Base-by-base conservation (phyloP, 2,329 filamentous ascomycete species). In the Trichoderma harzianum region DNA sequence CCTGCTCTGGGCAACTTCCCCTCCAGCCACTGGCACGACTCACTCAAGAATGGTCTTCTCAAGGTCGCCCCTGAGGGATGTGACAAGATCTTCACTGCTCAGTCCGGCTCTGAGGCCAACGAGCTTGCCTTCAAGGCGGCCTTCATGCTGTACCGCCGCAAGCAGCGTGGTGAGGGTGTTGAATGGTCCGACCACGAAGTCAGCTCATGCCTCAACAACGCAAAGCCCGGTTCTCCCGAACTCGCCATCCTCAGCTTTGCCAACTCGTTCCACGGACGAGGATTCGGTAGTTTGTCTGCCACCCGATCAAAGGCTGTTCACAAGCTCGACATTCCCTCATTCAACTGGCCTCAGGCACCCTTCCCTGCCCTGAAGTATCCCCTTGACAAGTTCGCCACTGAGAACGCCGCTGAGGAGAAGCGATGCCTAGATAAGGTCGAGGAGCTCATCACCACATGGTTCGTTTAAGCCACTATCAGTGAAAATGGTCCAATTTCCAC, bases 271-370 rank as follows among this genome's bases (percentile, higher is more conserved):
- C 93, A 95, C 82, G 93, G 93, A 73, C 92, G 93, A 77, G 88
- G 94, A 61, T 95, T 95, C 79, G 93, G 92, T 76, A 90, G 87
- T 74, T 85, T 95, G 69, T 93, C 91, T 72, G 94, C 92, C 74
- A 95, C 93, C 36, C 91, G 93, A 79, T 92, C 89, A 81, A 95
- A 95, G 85, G 87, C 93, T 69, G 93, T 95, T 76, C 93, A 95
- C 86, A 95, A 95, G 83, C 86, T 95, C 76, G 93, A 95, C 79
- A 95, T 95, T 75, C 93, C 93, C n/a, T 91, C 92, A 73, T 95
- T 95, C 80, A 90, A 95, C 84, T 95, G 93, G 93, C 93, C 93
- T 67, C 91, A 93, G 82, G 92, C 92, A n/a, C 85, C 90, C 43
- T 95, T 95, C 86, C 93, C 93, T n/a, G 77, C 82, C 34, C 86